Evolutionary conservation across 306 rosid genomes (phyloP).

Genomic region (Quercus robur): DNA sequence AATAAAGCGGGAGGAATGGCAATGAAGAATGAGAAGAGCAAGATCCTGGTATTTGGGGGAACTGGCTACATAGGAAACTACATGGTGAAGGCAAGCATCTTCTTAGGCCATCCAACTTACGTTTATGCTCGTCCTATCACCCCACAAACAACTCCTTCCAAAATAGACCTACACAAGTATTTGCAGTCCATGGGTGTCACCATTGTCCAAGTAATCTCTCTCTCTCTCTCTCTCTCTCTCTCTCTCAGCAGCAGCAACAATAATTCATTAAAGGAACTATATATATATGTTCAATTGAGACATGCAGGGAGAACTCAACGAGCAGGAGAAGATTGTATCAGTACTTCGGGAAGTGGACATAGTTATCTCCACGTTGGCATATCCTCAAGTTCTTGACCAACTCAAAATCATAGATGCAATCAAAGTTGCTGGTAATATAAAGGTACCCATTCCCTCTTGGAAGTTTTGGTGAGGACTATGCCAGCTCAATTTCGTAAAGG

Average conservation of each 20-base stretch:
- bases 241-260: background rate
- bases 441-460: background rate
- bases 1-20: background rate
- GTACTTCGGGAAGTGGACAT: slow-evolving; percentile 29
- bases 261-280: too few species aligned
- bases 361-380: slow-evolving; percentile 24
- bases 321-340: slow-evolving; percentile 23
- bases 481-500: too few species aligned
- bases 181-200: slow-evolving; percentile 32
- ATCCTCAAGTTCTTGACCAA: slow-evolving; percentile 31
- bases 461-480: too few species aligned
- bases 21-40: slow-evolving; percentile 20
- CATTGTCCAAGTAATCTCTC: slow-evolving; percentile 7
- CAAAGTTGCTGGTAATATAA: slow-evolving; percentile 32
- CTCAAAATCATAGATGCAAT: slow-evolving; percentile 35
- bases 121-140: slow-evolving; percentile 31
- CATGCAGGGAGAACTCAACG: slow-evolving; percentile 26
- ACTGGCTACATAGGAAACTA: slow-evolving; percentile 42
- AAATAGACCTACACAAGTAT: slow-evolving; percentile 10
- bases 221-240: background rate
- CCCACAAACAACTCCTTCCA: slow-evolving; percentile 13
- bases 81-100: slow-evolving; percentile 38
- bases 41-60: slow-evolving; percentile 41
- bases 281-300: too few species aligned
- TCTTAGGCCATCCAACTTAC: slow-evolving; percentile 34